Evolutionary conservation across 129 eudicot genomes (phyloP).

Genomic region (Daucus carota): DH1_v3.0 NC_030383.2:39679501-39680000

Average conservation of each 20-base stretch:
- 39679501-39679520: slow-evolving; percentile 19
- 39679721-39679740: slow-evolving; percentile 96
- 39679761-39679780: slow-evolving; percentile 85
- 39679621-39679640: neutral
- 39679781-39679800: slow-evolving; percentile 18
- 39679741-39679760: slow-evolving; percentile 80
- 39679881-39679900: too few species aligned
- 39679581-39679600: neutral
- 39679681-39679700: slow-evolving; percentile 34
- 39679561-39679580: slow-evolving; percentile 16
- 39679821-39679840: too few species aligned
- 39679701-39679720: slow-evolving; percentile 88
- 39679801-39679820: neutral
- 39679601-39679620: neutral
- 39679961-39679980: too few species aligned
- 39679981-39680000: too few species aligned
- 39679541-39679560: neutral
- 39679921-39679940: too few species aligned
- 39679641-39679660: neutral
- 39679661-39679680: neutral
- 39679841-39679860: too few species aligned
- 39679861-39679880: too few species aligned
- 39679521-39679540: neutral
- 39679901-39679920: too few species aligned
- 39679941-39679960: too few species aligned